Conservation (phyloP, 768 basidiomycete species). For the Lactarius pseudohatsudake region DNA sequence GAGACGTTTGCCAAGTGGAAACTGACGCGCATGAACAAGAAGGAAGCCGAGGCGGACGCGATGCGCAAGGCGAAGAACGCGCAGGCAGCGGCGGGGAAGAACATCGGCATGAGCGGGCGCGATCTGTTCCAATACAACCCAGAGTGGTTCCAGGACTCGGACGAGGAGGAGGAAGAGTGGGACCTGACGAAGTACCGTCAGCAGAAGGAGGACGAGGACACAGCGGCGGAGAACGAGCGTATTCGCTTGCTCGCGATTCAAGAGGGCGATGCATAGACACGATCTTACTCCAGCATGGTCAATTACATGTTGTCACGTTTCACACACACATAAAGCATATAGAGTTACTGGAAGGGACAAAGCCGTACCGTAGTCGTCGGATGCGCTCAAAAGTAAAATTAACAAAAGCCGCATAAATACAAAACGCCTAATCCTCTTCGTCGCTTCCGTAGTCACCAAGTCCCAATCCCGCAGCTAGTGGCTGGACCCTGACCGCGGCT, state of each 20-base stretch:
- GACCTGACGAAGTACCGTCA: constrained; percentile 57
- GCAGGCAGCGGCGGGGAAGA: constrained; percentile 85
- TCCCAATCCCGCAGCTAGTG: constrained; percentile 51
- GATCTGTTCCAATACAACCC: constrained; percentile 98
- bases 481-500: constrained; percentile 34
- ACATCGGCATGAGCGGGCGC: constrained; percentile 89
- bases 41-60: constrained; percentile 84
- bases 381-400: not conserved
- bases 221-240: constrained; percentile 51
- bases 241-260: constrained; percentile 47
- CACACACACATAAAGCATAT: constrained; percentile 7
- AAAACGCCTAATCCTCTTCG: constrained; percentile 41
- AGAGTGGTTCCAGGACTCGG: constrained; percentile 87
- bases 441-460: constrained; percentile 82
- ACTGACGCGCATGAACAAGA: constrained; percentile 93
- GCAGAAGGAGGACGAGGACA: constrained; percentile 60
- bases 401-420: not conserved
- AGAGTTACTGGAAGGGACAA: not conserved
- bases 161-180: constrained; percentile 52
- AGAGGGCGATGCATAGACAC: constrained; percentile 36
- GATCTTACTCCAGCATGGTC: constrained; percentile 30
- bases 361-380: not conserved
- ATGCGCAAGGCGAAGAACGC: constrained; percentile 77
- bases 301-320: constrained; percentile 2
- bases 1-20: constrained; percentile 96